Base-by-base conservation (phyloP, 2,329 filamentous ascomycete species). In the Xylaria sp. region DNA sequence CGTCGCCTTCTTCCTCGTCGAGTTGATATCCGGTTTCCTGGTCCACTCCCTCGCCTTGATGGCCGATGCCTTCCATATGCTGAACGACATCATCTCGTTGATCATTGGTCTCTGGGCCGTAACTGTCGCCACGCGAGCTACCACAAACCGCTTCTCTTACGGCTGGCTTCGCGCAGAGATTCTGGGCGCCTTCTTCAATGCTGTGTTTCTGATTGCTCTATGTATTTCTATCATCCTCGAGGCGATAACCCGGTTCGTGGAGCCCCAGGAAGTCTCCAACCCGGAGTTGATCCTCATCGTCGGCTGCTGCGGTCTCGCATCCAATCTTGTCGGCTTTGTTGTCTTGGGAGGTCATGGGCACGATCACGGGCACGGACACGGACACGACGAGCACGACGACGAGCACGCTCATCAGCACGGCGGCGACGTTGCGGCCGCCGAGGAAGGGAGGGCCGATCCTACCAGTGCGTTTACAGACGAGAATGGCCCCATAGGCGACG, bases 141-240 rank as follows among this genome's bases (percentile, higher is more conserved):
- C 91, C 0, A 97, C 94, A 9, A 94, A 97, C 76, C 93, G 91
- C 80, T 99, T 96, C 79, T 97, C 96, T 18, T 99, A 97, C 80
- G 96, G 96, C 65, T 99, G 94, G 93, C 91, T 98, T 84, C 93
- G 96, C 74, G 96, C 96, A 41, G 96, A 99, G 84, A 98, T 97
- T 12, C 86, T 99, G 6, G 96, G 96, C 76, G 96, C 96, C 56
- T 90, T 98, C 75, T 93, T 98, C 82, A 99, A 99, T 76, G 96
- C 96, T 73, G 95, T 98, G 53, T 99, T 99, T 83, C 86, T 99
- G 52, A 96, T 99, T 77, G 96, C 96, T 8, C 88, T 99, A 9
- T 99, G 96, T 82, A 86, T 99, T 65, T 97, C 95, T 59, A 99
- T 99, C 80, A 92, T 98, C 76, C 90, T 99, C 75, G 96, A 99